Evolutionary conservation across 1,284 basidiomycete species (phyloP).

Genomic region (Microbotryum scabiosae): DNA sequence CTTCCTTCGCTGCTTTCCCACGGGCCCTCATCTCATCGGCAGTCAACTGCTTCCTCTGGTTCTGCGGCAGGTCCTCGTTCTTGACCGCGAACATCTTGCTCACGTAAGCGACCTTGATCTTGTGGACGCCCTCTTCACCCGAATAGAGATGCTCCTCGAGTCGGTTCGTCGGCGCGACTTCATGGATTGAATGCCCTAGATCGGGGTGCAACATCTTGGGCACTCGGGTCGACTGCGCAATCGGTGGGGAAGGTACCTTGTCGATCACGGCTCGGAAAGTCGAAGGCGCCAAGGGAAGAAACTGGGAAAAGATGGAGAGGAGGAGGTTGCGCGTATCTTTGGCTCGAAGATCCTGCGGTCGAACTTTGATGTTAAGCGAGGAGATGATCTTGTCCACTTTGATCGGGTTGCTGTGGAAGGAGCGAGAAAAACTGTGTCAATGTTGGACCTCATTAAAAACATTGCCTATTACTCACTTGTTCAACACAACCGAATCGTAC

Average conservation of each 20-base stretch:
- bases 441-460: too few relatives aligned
- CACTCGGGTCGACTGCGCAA: constrained; percentile 73
- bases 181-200: constrained; percentile 40
- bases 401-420: constrained; percentile 81
- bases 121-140: constrained; percentile 52
- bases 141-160: constrained; percentile 74
- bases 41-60: constrained; percentile 64
- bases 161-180: constrained; percentile 60
- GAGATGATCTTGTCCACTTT: constrained; percentile 83
- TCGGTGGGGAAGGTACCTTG: constrained; percentile 74
- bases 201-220: constrained; percentile 89
- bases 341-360: constrained; percentile 79
- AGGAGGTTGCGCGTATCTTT: constrained; percentile 82
- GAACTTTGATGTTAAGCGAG: constrained; percentile 73
- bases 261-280: constrained; percentile 90
- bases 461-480: too few relatives aligned
- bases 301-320: constrained; percentile 83
- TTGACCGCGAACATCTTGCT: constrained; percentile 98
- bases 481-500: constrained; percentile 76
- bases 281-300: constrained; percentile 88
- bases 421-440: too few relatives aligned
- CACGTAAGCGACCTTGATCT: constrained; percentile 73
- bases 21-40: constrained; percentile 76
- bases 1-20: constrained; percentile 40
- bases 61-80: constrained; percentile 70